These are phyloP conservation scores for Linnemannia schmuckeri DNA, from an alignment of 192 early-diverging fungal genomes.

Conservation along the genomic window DNA sequence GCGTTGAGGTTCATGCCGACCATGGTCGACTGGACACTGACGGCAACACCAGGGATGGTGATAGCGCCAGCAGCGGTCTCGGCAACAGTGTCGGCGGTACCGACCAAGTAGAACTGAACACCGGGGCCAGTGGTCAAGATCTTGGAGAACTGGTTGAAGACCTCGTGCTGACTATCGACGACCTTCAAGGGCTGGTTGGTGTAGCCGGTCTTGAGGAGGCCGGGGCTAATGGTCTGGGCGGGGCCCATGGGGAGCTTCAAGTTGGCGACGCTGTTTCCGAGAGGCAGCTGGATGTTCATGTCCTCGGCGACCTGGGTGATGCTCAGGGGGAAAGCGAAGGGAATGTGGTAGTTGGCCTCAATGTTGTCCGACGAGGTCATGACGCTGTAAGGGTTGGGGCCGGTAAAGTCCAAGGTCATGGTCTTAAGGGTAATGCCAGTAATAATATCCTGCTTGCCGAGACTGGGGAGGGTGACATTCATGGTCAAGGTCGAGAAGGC, in stretches of 20 bases:
- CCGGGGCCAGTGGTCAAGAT: conserved; percentile 60
- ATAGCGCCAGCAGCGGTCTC: conserved; percentile 68
- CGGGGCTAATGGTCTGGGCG: conserved; percentile 58
- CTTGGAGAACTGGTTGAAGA: conserved; percentile 67
- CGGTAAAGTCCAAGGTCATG: conserved; percentile 65
- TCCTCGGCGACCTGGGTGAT: conserved; percentile 68
- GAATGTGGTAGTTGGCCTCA: conserved; percentile 65
- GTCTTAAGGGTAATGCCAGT: conserved; percentile 66
- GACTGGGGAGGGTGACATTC: conserved; percentile 62
- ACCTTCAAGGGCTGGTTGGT: conserved; percentile 59
- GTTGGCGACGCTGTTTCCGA: conserved; percentile 42
- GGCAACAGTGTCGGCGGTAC: conserved; percentile 65
- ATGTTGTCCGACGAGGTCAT: conserved; percentile 60
- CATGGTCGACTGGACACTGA: conserved; percentile 62
- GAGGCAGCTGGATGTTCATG: conserved; percentile 59
- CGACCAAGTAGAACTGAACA: conserved; percentile 62
- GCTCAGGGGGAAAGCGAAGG: conserved; percentile 70
- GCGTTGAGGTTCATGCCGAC: conserved; percentile 69
- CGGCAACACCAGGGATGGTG: conserved; percentile 64
- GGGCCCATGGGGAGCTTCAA: conserved; percentile 44
- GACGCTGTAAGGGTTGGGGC: conserved; percentile 61
- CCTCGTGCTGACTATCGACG: conserved; percentile 37
- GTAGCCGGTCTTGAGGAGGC: conserved; percentile 64
- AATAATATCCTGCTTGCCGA: conserved; percentile 63
- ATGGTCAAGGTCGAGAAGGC: conserved; percentile 65